These are phyloP conservation scores for Penicillium freii DNA, from an alignment of 2,329 filamentous ascomycete species.

Conservation along the genomic window DNA sequence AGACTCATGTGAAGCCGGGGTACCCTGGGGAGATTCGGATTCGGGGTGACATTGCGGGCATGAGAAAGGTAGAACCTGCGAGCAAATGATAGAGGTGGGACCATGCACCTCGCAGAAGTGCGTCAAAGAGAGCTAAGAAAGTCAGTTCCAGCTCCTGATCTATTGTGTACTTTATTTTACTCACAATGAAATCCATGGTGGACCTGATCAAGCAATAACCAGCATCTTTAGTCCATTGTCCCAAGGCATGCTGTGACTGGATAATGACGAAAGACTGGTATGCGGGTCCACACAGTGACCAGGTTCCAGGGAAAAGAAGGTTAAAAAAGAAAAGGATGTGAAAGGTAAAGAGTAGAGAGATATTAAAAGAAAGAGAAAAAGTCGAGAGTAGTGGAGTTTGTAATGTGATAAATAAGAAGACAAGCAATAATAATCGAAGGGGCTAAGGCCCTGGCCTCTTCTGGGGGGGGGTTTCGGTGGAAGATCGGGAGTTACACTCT, in stretches of 20 bases:
- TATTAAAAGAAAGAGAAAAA: not conserved
- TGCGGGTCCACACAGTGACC: slow-evolving; percentile 20
- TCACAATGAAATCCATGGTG: slow-evolving; percentile 48
- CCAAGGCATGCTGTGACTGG: slow-evolving; percentile 29
- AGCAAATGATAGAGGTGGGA: slow-evolving; percentile 61
- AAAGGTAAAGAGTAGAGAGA: slow-evolving; percentile 8
- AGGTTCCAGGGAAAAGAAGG: slow-evolving; percentile 20
- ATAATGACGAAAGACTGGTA: slow-evolving; percentile 25
- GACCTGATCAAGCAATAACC: slow-evolving; percentile 9
- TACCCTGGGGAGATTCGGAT: slow-evolving; percentile 39
- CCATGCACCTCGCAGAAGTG: slow-evolving; percentile 64
- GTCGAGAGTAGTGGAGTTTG: not conserved
- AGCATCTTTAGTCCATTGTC: slow-evolving; percentile 33
- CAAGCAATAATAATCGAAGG: slow-evolving; percentile 11
- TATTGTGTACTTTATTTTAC: slow-evolving; percentile 17
- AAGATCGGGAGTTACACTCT: slow-evolving; percentile 13
- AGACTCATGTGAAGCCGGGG: slow-evolving; percentile 25
- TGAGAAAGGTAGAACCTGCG: slow-evolving; percentile 55
- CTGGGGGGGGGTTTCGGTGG: slow-evolving; percentile 14
- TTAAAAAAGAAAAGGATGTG: not conserved
- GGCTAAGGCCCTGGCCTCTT: not conserved
- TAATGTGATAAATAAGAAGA: slow-evolving; percentile 7
- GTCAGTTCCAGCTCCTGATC: slow-evolving; percentile 1
- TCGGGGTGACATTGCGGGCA: slow-evolving; percentile 53
- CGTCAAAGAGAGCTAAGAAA: slow-evolving; percentile 56